Evolutionary conservation across 2,329 filamentous ascomycete genomes (phyloP), one percentile per base, ranked within the genome.

Genomic region (Colletotrichum sp.): DNA sequence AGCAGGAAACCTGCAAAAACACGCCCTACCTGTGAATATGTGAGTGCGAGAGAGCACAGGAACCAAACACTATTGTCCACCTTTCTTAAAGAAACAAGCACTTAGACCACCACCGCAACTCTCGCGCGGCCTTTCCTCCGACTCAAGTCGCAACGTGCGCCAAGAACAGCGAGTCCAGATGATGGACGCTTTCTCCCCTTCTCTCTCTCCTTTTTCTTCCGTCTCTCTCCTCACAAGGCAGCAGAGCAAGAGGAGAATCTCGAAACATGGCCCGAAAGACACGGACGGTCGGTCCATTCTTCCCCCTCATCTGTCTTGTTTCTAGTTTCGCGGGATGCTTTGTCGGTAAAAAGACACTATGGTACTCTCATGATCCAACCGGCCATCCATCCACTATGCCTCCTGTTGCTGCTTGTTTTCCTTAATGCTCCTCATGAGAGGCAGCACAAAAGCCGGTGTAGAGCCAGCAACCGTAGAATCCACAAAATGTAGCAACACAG

Each of bases 61-160:
- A 48, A 36, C 13, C 34, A 36, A 21, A 13, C 43, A 48, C 43
- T 21, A 1, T 48, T 21, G 10, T 48, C 43, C 43, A 21, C 43
- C 43, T 21, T 48, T 21, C 6, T 21, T 48, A 34, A 26, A 64
- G 32, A 21, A 43, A 38, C 61, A 26, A 28, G 55, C 24, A 28
- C 55, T 28, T 28, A 21, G 55, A 58, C 26, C 26, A 58, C 55
- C 21, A 28, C 13, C 21, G 24, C 24, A 58, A 28, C 21, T 26
- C 34, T 36, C 61, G 32, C n/a, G 16, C 57, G 21, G 69, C 71
- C 64, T 34, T 65, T 55, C 12, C 61, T 60, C 61, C 72, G 28
- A 66, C 61, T 66, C 67, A 72, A 71, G 57, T 76, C 58, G 58
- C 74, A 74, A 74, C 74, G 74, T 76, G 70, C 64, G 70, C 70